Evolutionary conservation across 2,329 filamentous ascomycete species (phyloP), one percentile per base, ranked within the genome.

Genomic region (Colletotrichum sp.): DNA sequence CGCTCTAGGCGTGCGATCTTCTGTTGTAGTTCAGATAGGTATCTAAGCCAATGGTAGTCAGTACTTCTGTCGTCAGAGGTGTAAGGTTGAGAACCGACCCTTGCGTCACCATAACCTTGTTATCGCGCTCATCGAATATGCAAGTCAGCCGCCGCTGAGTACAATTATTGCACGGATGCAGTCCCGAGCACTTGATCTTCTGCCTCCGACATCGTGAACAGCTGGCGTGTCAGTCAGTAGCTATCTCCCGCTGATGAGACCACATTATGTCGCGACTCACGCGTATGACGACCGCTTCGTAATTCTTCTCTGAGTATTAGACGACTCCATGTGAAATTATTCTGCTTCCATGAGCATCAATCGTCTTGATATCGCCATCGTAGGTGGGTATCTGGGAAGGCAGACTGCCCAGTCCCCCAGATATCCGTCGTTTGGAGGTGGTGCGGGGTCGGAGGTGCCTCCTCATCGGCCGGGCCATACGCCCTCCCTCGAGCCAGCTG

Each of bases 131-230:
- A 13, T 74, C 71, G 21, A 74, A 74, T 59, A 74, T 71, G 44
- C 67, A 75, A 18, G 69, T 67, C 36, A 75, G 24, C 62, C 69
- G 72, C 39, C 72, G 60, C 63, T 72, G 72, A 24, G 72, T 75
- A 36, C 72, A 75, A 6, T 72, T 75, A 39, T 75, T 75, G 62
- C 72, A 75, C 36, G 72, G 69, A 24, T 75, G 72, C 70, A 75
- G 4, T 24, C 72, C 69, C 21, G 72, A 75, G 39, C 72, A 75
- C 39, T 75, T 75, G 62, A 75, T 75, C 52, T 75, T 75, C 18
- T 75, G 72, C 36, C 72, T 72, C 30, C 72, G 72, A 67, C 72
- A 75, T 75, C 69, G 72, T 39, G 72, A 75, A 55, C 72, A 75
- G 3, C 62, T 75, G 21, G 3, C 4, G 16, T 32, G 32, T 39